Evolutionary conservation across 139 green algal genomes (phyloP).

Genomic region (Tetradesmus obliquus): DNA sequence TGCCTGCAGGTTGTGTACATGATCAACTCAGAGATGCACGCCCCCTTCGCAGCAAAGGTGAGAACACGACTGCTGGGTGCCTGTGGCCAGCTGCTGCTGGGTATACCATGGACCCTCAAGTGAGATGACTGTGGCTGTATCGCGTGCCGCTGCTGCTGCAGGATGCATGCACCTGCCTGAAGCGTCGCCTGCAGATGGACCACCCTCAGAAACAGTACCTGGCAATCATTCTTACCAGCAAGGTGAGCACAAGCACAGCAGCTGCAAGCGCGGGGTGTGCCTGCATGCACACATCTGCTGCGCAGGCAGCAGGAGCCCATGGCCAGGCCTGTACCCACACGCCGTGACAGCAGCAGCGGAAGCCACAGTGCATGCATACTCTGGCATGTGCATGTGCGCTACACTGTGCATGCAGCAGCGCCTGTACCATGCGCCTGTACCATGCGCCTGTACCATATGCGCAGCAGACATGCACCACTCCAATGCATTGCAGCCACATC

Average conservation of each 20-base stretch:
- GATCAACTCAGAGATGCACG: constrained; percentile 44
- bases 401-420: not conserved
- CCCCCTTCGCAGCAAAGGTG: constrained; percentile 21
- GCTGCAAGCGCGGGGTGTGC: not conserved
- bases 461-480: no score
- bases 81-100: not conserved
- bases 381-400: not conserved
- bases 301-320: not conserved
- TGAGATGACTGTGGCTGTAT: not conserved
- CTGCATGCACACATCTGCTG: not conserved
- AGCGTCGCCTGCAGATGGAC: constrained; percentile 63
- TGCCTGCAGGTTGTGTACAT: constrained; percentile 45
- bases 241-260: constrained; percentile 35
- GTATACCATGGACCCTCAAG: not conserved
- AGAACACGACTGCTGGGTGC: not conserved
- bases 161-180: constrained; percentile 60
- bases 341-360: not conserved
- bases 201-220: constrained; percentile 77
- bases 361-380: not conserved
- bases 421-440: not conserved
- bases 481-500: no score
- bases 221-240: constrained; percentile 59
- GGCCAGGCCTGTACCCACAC: not conserved
- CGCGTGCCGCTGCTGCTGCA: constrained; percentile 22
- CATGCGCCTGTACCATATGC: not conserved